Evolutionary conservation across 148 eudicot species (phyloP).

Genomic region (Diospyros kaki): DNA sequence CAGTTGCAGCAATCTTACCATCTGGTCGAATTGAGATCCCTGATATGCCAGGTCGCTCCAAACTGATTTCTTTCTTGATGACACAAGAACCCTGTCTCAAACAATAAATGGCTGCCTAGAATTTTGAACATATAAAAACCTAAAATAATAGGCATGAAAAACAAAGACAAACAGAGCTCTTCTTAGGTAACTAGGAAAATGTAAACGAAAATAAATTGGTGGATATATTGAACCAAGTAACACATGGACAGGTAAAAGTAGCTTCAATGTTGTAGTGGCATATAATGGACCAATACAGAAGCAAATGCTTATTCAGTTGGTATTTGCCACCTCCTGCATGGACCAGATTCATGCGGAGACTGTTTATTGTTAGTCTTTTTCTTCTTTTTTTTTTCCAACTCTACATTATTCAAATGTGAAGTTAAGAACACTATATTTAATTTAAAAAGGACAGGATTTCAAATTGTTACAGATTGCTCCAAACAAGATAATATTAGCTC

Average conservation of each 20-base stretch:
- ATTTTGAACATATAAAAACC: not conserved
- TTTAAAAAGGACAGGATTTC: not conserved
- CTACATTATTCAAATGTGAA: no score
- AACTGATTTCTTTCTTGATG: constrained; percentile 72
- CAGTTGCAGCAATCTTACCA: constrained; percentile 75
- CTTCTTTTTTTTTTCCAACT: no score
- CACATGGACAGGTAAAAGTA: not conserved
- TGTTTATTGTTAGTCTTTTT: not conserved
- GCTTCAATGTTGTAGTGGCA: constrained; percentile 2
- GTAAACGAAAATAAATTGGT: not conserved
- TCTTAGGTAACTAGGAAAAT: not conserved
- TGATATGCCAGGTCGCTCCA: constrained; percentile 87
- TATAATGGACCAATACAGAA: not conserved
- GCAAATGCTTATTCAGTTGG: not conserved
- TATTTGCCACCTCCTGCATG: not conserved
- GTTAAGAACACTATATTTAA: not conserved
- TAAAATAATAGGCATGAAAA: constrained; percentile 2
- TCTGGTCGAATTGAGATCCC: constrained; percentile 70
- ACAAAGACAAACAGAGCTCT: not conserved
- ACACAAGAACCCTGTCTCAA: constrained; percentile 49
- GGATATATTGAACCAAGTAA: not conserved
- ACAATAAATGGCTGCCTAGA: constrained; percentile 9
- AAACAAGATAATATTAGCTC: not conserved
- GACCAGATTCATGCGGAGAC: constrained; percentile 1
- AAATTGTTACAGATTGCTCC: not conserved